Evolutionary conservation across 2,329 filamentous ascomycete genomes (phyloP).

Genomic region (Teratosphaeria pseudoeucalypti): DNA sequence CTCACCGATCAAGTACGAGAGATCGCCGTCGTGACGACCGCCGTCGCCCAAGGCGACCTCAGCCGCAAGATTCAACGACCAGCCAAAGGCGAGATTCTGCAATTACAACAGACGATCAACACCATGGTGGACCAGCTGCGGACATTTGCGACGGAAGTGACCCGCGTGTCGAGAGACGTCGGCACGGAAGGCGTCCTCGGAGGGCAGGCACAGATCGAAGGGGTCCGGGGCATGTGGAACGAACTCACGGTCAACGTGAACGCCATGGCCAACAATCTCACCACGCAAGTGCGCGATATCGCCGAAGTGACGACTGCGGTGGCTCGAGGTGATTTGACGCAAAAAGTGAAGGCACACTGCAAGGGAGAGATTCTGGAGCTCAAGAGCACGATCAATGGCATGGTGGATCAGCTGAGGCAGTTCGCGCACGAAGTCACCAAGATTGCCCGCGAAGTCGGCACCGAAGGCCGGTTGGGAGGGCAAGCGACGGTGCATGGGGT

Average conservation of each 20-base stretch:
- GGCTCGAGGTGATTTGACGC: constrained; percentile 41
- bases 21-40: constrained; percentile 92
- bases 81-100: constrained; percentile 85
- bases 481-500: constrained; percentile 44
- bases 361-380: constrained; percentile 43
- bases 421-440: constrained; percentile 45
- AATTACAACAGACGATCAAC: constrained; percentile 81
- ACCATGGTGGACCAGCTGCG: constrained; percentile 58
- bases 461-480: constrained; percentile 41
- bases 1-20: constrained; percentile 94
- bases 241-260: constrained; percentile 50
- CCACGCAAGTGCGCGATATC: constrained; percentile 44
- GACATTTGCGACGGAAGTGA: constrained; percentile 55
- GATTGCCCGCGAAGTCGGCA: constrained; percentile 43
- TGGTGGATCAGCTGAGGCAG: constrained; percentile 44
- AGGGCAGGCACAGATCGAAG: constrained; percentile 54
- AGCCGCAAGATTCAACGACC: constrained; percentile 94
- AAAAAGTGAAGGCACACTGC: constrained; percentile 42
- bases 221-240: constrained; percentile 57
- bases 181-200: constrained; percentile 54
- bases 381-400: constrained; percentile 43
- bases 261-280: constrained; percentile 44
- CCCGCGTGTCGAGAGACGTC: constrained; percentile 54
- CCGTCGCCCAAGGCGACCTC: constrained; percentile 85
- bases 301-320: constrained; percentile 44